Conservation (phyloP, 2,329 filamentous ascomycete genomes). For the Fusarium sp. region DNA sequence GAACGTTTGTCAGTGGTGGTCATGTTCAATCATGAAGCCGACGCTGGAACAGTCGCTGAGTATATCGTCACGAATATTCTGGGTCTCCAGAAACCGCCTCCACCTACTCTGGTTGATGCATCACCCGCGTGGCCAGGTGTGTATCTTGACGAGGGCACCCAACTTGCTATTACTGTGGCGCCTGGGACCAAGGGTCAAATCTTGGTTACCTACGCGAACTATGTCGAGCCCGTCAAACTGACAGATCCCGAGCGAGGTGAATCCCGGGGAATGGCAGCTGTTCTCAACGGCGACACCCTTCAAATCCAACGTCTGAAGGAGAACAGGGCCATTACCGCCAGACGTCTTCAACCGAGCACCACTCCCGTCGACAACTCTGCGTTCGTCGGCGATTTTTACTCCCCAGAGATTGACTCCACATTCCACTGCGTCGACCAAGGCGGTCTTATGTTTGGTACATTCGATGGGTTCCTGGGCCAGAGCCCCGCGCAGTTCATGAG, state of each 20-base stretch:
- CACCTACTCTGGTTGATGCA: conserved; percentile 15
- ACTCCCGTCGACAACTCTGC: conserved; percentile 4
- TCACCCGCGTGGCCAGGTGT: conserved; percentile 14
- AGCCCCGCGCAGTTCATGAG: conserved; percentile 33
- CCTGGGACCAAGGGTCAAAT: conserved; percentile 19
- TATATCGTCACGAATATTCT: conserved; percentile 13
- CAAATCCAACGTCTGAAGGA: conserved; percentile 29
- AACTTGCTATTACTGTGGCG: conserved; percentile 26
- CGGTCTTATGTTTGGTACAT: conserved; percentile 30
- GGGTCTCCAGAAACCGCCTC: conserved; percentile 16
- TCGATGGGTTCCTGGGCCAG: conserved; percentile 29
- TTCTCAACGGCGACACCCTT: conserved; percentile 10
- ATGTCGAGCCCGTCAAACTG: conserved; percentile 27
- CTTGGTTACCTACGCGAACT: conserved; percentile 27
- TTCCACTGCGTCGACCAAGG: conserved; percentile 33
- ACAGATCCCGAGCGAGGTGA: conserved; percentile 25
- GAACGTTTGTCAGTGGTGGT: conserved; percentile 32
- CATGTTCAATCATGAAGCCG: conserved; percentile 34
- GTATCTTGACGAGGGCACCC: conserved; percentile 31
- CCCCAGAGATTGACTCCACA: conserved; percentile 22
- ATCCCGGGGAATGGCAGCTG: conserved; percentile 22
- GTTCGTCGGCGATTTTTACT: conserved; percentile 29
- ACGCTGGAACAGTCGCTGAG: conserved; percentile 21
- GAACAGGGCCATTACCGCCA: conserved; percentile 21
- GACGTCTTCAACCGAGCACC: conserved; percentile 1